Evolutionary conservation across 208 protist genomes (phyloP).

Genomic region (Leishmania tropica): DNA sequence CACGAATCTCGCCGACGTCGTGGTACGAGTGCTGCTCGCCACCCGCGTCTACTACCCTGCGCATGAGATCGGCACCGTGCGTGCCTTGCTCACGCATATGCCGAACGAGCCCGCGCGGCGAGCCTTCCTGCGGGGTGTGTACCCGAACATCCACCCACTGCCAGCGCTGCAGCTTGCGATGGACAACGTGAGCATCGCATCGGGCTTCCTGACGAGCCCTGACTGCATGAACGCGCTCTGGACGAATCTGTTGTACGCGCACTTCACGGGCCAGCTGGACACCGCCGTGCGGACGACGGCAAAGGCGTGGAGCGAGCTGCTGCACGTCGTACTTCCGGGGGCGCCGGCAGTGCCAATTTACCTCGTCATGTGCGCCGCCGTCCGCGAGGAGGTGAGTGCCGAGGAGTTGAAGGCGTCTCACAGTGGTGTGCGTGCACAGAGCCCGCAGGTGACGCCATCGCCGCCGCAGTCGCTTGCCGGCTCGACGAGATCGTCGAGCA

Average conservation of each 20-base stretch:
- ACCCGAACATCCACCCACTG: slow-evolving; percentile 79
- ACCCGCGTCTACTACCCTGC: slow-evolving; percentile 75
- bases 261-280: slow-evolving; percentile 62
- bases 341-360: slow-evolving; percentile 76
- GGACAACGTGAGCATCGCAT: slow-evolving; percentile 49
- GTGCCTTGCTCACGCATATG: slow-evolving; percentile 56
- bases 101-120: slow-evolving; percentile 30
- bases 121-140: slow-evolving; percentile 62
- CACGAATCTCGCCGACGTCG: slow-evolving; percentile 23
- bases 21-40: slow-evolving; percentile 52
- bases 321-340: slow-evolving; percentile 65
- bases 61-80: slow-evolving; percentile 51
- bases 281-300: slow-evolving; percentile 40
- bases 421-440: neutral
- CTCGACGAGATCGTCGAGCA: neutral
- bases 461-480: neutral
- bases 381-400: neutral
- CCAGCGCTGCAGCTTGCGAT: slow-evolving; percentile 65
- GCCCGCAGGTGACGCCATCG: neutral
- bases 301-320: slow-evolving; percentile 61
- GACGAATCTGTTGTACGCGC: slow-evolving; percentile 76
- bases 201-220: slow-evolving; percentile 42
- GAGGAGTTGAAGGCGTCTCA: neutral
- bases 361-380: slow-evolving; percentile 41
- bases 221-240: slow-evolving; percentile 82